These are phyloP conservation scores for Skeletonema marinoi DNA, from an alignment of 108 stramenopile species.

Conservation along the genomic window DNA sequence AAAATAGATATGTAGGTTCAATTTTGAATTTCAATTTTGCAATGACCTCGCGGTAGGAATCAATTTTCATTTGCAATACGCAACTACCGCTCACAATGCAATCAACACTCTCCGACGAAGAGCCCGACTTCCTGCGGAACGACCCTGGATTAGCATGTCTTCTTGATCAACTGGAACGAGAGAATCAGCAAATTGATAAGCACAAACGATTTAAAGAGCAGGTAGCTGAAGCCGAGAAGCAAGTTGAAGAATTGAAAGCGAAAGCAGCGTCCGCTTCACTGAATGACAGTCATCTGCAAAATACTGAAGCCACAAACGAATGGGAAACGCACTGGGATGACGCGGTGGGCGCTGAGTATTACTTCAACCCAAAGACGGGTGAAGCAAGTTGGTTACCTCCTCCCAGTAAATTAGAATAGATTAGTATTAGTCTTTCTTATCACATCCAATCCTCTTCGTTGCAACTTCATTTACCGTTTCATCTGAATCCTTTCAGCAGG, in stretches of 20 bases:
- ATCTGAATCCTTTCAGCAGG: too few relatives aligned
- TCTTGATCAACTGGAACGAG: not conserved
- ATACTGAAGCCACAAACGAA: not conserved
- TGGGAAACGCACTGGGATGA: conserved; percentile 1
- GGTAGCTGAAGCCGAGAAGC: not conserved
- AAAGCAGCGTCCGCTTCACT: not conserved
- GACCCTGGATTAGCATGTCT: not conserved
- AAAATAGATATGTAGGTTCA: too few relatives aligned
- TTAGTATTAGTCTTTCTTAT: not conserved
- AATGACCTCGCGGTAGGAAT: too few relatives aligned
- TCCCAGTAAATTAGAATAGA: not conserved
- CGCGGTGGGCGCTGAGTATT: not conserved
- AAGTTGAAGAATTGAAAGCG: not conserved
- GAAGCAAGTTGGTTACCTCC: conserved; percentile 4
- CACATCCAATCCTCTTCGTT: too few relatives aligned
- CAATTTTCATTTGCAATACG: too few relatives aligned
- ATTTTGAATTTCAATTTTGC: too few relatives aligned
- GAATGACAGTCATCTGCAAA: too few relatives aligned
- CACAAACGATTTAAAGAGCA: not conserved
- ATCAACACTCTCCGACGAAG: not conserved
- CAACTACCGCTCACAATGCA: too few relatives aligned
- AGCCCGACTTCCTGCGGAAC: not conserved
- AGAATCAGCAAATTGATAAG: not conserved
- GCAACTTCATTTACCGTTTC: too few relatives aligned
- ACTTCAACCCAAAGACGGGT: not conserved